Evolutionary conservation across 768 basidiomycete genomes (phyloP).

Genomic region (Tremella mesenterica): DNA sequence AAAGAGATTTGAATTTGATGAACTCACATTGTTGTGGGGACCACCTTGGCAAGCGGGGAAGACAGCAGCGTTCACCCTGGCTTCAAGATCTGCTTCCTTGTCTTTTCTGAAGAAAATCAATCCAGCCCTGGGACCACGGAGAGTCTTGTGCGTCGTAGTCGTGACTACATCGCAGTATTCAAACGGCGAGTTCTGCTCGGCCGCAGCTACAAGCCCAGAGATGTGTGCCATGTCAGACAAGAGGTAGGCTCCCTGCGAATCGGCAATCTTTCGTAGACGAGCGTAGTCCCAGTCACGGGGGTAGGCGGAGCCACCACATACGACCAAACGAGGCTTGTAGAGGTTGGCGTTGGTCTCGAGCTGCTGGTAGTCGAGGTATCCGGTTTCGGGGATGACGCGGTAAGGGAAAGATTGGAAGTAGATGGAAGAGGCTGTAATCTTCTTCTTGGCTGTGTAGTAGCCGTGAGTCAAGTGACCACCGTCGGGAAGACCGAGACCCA

Average conservation of each 20-base stretch:
- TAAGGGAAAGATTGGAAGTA: slow-evolving; percentile 99
- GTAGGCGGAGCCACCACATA: slow-evolving; percentile 98
- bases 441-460: slow-evolving; percentile 98
- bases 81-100: slow-evolving; percentile 81
- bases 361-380: slow-evolving; percentile 78
- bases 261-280: slow-evolving; percentile 66
- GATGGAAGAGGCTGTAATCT: slow-evolving; percentile 99
- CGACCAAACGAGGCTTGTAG: slow-evolving; percentile 89
- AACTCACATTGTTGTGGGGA: slow-evolving; percentile 87
- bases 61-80: slow-evolving; percentile 93
- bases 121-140: slow-evolving; percentile 94
- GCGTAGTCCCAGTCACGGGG: slow-evolving; percentile 97
- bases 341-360: slow-evolving; percentile 79
- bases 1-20: slow-evolving; percentile 1
- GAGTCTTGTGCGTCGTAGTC: slow-evolving; percentile 99
- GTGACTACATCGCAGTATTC: slow-evolving; percentile 95
- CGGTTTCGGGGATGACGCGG: slow-evolving; percentile 61
- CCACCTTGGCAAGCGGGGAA: slow-evolving; percentile 99
- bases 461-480: slow-evolving; percentile 97
- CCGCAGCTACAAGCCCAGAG: slow-evolving; percentile 85
- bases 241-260: slow-evolving; percentile 81
- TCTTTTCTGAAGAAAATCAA: slow-evolving; percentile 98
- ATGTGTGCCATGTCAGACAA: slow-evolving; percentile 98
- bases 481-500: slow-evolving; percentile 97
- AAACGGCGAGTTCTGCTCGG: slow-evolving; percentile 83